phyloP scores from a whole-genome alignment of 2,329 filamentous ascomycete genomes.

The Fusarium euwallaceae region DNA sequence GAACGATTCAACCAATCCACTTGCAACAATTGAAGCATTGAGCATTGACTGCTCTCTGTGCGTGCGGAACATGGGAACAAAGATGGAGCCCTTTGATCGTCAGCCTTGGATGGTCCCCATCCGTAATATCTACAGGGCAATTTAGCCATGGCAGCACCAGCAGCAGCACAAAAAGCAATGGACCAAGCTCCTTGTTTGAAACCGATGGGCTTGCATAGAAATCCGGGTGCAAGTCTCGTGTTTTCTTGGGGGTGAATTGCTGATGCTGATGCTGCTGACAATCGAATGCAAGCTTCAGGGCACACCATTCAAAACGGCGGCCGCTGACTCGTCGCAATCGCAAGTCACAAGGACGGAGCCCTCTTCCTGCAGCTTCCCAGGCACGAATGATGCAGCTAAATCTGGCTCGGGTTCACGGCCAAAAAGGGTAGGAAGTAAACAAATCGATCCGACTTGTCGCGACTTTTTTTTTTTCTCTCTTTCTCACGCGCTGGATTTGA shows the following conservation, averaged over 20 bases:
- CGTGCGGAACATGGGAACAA: conserved; percentile 2
- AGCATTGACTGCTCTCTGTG: conserved; percentile 7
- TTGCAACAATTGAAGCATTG: conserved; percentile 21
- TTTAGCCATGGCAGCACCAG: conserved; percentile 21
- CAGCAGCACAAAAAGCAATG: conserved; percentile 24
- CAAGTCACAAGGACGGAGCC: conserved; percentile 38
- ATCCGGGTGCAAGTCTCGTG: neutral
- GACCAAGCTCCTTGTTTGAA: conserved; percentile 34
- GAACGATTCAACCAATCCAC: conserved; percentile 37
- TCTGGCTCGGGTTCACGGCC: conserved; percentile 30
- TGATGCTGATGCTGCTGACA: conserved; percentile 27
- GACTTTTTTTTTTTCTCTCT: neutral
- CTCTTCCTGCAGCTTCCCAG: conserved; percentile 27
- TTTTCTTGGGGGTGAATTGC: conserved; percentile 13
- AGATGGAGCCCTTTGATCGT: conserved; percentile 2
- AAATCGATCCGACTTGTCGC: conserved; percentile 11
- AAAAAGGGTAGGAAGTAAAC: conserved; percentile 40
- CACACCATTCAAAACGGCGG: neutral
- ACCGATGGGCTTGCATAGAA: conserved; percentile 31
- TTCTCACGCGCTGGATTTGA: neutral
- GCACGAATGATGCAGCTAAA: conserved; percentile 34
- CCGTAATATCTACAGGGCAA: conserved; percentile 19
- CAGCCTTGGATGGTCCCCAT: conserved; percentile 12
- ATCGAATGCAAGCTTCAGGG: conserved; percentile 16
- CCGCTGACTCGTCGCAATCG: conserved; percentile 25